phyloP scores from a whole-genome alignment of 169 alveolate genomes.

The Cryptosporidium parvum region DNA sequence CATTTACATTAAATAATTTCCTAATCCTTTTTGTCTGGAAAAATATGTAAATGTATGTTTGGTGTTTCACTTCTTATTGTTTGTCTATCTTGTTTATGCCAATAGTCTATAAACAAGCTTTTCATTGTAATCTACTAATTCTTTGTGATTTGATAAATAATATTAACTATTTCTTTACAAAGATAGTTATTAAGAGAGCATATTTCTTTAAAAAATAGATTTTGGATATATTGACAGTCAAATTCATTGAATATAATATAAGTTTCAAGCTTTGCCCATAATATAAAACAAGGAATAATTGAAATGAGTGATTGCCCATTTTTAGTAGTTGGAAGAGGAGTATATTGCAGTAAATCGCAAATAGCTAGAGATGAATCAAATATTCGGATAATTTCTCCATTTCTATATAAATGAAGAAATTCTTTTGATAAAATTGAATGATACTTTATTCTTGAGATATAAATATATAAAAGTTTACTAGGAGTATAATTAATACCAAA shows the following conservation, averaged over 20 bases:
- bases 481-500: conserved; percentile 57
- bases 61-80: conserved; percentile 7
- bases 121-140: not conserved
- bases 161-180: not conserved
- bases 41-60: conserved; percentile 4
- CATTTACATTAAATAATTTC: not conserved
- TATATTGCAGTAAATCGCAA: conserved; percentile 40
- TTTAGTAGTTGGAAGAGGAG: conserved; percentile 33
- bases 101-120: not conserved
- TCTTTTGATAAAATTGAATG: conserved; percentile 20
- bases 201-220: conserved; percentile 28
- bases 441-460: conserved; percentile 40
- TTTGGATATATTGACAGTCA: not conserved
- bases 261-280: conserved; percentile 36
- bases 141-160: not conserved
- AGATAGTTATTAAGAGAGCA: conserved; percentile 2
- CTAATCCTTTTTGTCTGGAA: conserved; percentile 6
- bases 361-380: conserved; percentile 14
- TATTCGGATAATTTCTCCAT: conserved; percentile 10
- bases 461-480: conserved; percentile 1
- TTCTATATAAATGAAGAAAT: conserved; percentile 5
- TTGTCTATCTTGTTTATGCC: conserved; percentile 17
- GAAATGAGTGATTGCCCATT: conserved; percentile 26
- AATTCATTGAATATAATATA: not conserved
- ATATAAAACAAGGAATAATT: conserved; percentile 38